Base-by-base conservation (phyloP, 345 rosid genomes). In the Pseudoturritis turrita region DNA sequence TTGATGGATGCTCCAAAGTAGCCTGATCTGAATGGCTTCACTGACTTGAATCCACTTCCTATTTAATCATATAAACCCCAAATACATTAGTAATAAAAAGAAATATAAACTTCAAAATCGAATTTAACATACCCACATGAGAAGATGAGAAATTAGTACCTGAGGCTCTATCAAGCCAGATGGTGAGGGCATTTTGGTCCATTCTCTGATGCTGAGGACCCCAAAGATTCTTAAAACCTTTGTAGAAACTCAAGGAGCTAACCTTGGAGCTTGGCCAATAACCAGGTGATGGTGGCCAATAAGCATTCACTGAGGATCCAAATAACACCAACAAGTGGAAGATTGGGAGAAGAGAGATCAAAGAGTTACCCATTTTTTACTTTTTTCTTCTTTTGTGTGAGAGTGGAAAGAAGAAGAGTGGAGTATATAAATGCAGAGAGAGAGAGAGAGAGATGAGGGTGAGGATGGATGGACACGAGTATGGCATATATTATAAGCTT, bases 21-120 rank as follows among this genome's bases (percentile, higher is more conserved):
- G 6, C 99, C 97, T 26, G 98, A 91, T 60, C 90, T 89, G 59
- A 89, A 95, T 44, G 97, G 88, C 51, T 80, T 83, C 12, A 87
- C 85, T 6, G 99, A 95, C 76, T 95, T 91, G 73, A 95, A 95
- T 57, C 99, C 99, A 77, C 99, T 95, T 73, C 99, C 98, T 75
- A 41, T 39, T 3, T 22, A n/a, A n/a, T n/a, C n/a, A 40, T 80
- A 78, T 10, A 25, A 40, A 26, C 15, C 33, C 49, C 53, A 70
- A 71, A 56, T 29, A 49, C 44, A 62, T 25, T 39, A 58, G 54
- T 31, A 23, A 31, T 21, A 39, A 4, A 62, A 40, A 19, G 17
- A 11, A 77, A n/a, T n/a, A 41, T 7, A 70, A 66, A 54, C 54
- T 77, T 59, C 43, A 37, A 59, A 17, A 67, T 28, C 33, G n/a